A percentile compares a stretch with the other conserved stretches of the same genome.
Conservation (phyloP, 768 basidiomycete genomes). For the Paxillus involutus region DNA sequence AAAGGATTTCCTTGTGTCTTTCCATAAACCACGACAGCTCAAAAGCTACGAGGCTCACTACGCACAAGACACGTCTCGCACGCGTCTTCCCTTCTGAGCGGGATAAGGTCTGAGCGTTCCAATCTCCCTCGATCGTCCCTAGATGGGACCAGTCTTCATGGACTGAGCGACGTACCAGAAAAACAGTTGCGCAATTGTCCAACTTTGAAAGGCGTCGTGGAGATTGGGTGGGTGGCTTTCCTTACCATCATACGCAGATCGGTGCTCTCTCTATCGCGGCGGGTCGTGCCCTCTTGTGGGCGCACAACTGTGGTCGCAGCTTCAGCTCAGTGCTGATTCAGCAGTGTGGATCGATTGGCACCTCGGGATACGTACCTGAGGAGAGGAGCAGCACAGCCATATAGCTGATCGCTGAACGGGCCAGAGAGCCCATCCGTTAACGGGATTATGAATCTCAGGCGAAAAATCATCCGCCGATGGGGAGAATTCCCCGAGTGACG, state of each 20-base stretch:
- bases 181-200: constrained; percentile 21
- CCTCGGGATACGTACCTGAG: background rate
- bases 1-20: background rate
- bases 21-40: constrained; percentile 20
- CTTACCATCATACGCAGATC: background rate
- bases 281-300: constrained; percentile 9
- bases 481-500: background rate
- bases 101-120: constrained; percentile 33
- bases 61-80: constrained; percentile 18
- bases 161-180: constrained; percentile 31
- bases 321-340: rapidly evolving
- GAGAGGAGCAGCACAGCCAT: constrained; percentile 4
- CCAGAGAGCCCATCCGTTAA: background rate
- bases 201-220: constrained; percentile 29
- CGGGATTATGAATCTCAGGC: background rate
- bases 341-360: background rate
- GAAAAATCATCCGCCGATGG: too few relatives aligned
- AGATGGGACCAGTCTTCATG: constrained; percentile 25
- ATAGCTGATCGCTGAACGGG: background rate
- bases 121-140: constrained; percentile 31
- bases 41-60: constrained; percentile 31
- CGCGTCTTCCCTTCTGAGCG: constrained; percentile 28
- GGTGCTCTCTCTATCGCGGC: constrained; percentile 23
- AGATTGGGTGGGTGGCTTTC: constrained; percentile 22
- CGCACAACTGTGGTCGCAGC: constrained; percentile 2